Base-by-base conservation (phyloP, 2,329 filamentous ascomycete genomes). In the Thielaviopsis punctulata region DNA sequence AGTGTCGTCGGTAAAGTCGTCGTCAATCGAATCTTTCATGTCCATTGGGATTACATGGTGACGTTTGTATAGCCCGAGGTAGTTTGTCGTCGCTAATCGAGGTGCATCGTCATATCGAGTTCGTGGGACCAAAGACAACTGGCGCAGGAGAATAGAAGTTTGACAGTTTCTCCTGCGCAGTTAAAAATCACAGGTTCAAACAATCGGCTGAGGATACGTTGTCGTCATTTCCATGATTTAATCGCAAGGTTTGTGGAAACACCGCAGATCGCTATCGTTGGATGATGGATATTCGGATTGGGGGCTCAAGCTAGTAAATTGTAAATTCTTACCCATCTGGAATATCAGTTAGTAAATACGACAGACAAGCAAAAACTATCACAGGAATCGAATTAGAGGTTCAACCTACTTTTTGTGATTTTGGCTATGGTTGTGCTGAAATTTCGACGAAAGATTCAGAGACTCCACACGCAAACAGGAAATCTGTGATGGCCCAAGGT, bases 321-420 rank as follows among this genome's bases (percentile, higher is more conserved):
- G 49, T 57, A 56, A 53, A 56, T 60, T 64, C 76, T 79, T 79
- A 80, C 76, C 76, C 76, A 79, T 80, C 76, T 79, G 65, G 58
- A 57, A 57, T 43, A 57, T 59, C 23, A 59, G 65, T 73, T 63
- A 73, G 69, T 52, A 55, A 54, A 19, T 19, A 52, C 27, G 33
- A 50, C 22, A 30, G 33, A 41, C 24, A 51, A 51, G 51, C n/a
- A 27, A 55, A 24, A 45, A 45, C 24, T 48, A 51, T 51, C 44
- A 53, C 46, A 25, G 23, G 45, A 49, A 55, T 44, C 22, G 50
- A 52, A 22, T 30, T 10, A 44, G 27, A 41, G 41, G 30, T 27
- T 55, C 50, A 52, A 55, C 53, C 44, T 46, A 55, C 53, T 55
- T 52, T 55, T 55, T 52, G 46, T 46, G 50, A 52, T 55, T 52